phyloP scores from a whole-genome alignment of 768 basidiomycete genomes.

The Tylopilus felleus region DNA sequence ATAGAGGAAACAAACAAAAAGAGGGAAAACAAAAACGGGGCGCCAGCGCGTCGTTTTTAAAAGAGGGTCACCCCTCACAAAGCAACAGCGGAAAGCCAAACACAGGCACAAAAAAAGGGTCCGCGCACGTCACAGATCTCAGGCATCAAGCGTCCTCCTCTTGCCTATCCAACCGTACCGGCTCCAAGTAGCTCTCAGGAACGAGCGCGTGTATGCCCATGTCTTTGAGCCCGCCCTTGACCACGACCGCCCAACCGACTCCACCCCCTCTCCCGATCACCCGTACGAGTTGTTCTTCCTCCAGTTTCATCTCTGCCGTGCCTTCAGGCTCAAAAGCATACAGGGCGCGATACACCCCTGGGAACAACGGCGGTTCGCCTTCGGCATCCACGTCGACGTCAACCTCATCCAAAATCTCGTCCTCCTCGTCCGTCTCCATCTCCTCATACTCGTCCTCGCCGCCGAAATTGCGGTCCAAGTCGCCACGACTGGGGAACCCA shows the following conservation, averaged over 20 bases:
- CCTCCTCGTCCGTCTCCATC: conserved; percentile 31
- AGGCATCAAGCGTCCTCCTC: conserved; percentile 11
- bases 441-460: conserved; percentile 29
- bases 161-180: conserved; percentile 38
- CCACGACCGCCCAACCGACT: conserved; percentile 77
- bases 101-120: not conserved
- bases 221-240: conserved; percentile 38
- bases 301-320: conserved; percentile 76
- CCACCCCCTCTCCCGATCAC: conserved; percentile 76
- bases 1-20: not conserved
- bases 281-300: conserved; percentile 70
- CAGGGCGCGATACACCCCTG: conserved; percentile 74
- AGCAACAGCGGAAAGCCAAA: not conserved
- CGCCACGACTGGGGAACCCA: conserved; percentile 37
- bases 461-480: conserved; percentile 49
- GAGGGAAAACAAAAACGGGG: not conserved
- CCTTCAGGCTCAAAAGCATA: conserved; percentile 80
- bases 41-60: conserved; percentile 14
- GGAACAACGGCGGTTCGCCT: conserved; percentile 42
- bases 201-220: conserved; percentile 63
- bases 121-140: not conserved
- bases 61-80: not conserved
- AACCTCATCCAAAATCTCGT: conserved; percentile 27
- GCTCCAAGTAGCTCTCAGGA: conserved; percentile 74
- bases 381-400: conserved; percentile 5